Conservation (phyloP, 2,329 filamentous ascomycete species). For the Dactylella cylindrospora region DNA sequence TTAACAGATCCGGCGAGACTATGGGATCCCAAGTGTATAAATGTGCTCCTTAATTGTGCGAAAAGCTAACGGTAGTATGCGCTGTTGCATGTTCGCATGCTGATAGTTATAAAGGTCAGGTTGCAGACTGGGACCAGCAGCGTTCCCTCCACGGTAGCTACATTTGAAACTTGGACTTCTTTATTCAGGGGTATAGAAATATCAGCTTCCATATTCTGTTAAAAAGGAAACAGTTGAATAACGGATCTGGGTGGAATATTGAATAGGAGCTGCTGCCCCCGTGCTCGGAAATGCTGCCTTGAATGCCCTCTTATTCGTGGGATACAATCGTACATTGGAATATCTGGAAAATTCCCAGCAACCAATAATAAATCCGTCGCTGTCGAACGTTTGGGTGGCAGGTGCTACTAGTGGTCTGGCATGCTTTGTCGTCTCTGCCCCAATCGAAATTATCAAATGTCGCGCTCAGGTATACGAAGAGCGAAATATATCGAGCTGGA, state of each 20-base stretch:
- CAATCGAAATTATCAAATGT: slow-evolving; percentile 88
- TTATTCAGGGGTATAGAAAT: slow-evolving; percentile 51
- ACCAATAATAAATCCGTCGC: slow-evolving; percentile 54
- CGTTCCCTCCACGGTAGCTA: slow-evolving; percentile 42
- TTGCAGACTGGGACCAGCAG: slow-evolving; percentile 65
- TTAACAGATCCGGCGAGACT: too few relatives aligned
- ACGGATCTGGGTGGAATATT: slow-evolving; percentile 27
- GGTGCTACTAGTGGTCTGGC: slow-evolving; percentile 80
- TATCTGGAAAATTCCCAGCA: slow-evolving; percentile 55
- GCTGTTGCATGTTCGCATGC: too few relatives aligned
- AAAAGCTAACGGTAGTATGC: too few relatives aligned
- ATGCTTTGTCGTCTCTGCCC: slow-evolving; percentile 81
- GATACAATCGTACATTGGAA: slow-evolving; percentile 80
- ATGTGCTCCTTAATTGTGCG: too few relatives aligned
- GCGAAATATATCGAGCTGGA: slow-evolving; percentile 60
- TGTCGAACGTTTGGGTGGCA: slow-evolving; percentile 73
- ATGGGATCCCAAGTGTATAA: too few relatives aligned
- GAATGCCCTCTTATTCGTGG: slow-evolving; percentile 85
- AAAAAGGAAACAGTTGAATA: slow-evolving; percentile 15
- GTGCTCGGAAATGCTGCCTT: slow-evolving; percentile 87
- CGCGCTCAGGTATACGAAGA: slow-evolving; percentile 68
- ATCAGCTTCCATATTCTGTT: slow-evolving; percentile 36
- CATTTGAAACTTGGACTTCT: slow-evolving; percentile 36
- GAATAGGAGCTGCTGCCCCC: slow-evolving; percentile 73
- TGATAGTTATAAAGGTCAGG: slow-evolving; percentile 71